Evolutionary conservation across 2,329 filamentous ascomycete species (phyloP).

Genomic region (Stemphylium vesicarium): DNA sequence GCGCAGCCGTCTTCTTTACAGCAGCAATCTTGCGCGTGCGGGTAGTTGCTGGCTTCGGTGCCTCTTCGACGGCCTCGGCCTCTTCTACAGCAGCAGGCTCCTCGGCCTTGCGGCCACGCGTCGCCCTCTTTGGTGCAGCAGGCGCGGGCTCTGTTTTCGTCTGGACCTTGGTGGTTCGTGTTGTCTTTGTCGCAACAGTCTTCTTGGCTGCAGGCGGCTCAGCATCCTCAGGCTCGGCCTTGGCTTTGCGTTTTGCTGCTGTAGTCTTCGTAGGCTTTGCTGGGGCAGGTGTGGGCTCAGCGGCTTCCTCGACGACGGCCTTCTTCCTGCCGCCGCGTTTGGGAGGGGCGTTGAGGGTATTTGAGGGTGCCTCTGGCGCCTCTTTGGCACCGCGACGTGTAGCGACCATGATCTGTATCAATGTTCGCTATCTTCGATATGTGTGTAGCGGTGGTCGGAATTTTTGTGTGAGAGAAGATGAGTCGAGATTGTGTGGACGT

Average conservation of each 20-base stretch:
- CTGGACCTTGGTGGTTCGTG: constrained; percentile 30
- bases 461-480: constrained; percentile 17
- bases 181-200: constrained; percentile 26
- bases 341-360: constrained; percentile 41
- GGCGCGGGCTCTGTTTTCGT: constrained; percentile 21
- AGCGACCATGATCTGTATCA: constrained; percentile 37
- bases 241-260: constrained; percentile 28
- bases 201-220: constrained; percentile 26
- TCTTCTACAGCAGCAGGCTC: constrained; percentile 19
- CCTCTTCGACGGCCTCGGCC: constrained; percentile 18
- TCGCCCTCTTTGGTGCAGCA: constrained; percentile 32
- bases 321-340: constrained; percentile 41
- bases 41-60: constrained; percentile 24
- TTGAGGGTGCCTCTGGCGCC: constrained; percentile 29
- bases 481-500: constrained; percentile 20
- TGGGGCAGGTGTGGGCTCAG: constrained; percentile 23
- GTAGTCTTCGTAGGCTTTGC: constrained; percentile 30
- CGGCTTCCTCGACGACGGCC: constrained; percentile 27
- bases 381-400: constrained; percentile 40
- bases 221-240: constrained; percentile 25
- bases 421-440: constrained; percentile 22
- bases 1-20: constrained; percentile 21
- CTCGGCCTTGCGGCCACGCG: constrained; percentile 31
- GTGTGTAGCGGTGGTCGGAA: constrained; percentile 8
- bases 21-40: constrained; percentile 27